These are phyloP conservation scores for Xylaria intraflava DNA, from an alignment of 495 filamentous ascomycete species.

Conservation along the genomic window DNA sequence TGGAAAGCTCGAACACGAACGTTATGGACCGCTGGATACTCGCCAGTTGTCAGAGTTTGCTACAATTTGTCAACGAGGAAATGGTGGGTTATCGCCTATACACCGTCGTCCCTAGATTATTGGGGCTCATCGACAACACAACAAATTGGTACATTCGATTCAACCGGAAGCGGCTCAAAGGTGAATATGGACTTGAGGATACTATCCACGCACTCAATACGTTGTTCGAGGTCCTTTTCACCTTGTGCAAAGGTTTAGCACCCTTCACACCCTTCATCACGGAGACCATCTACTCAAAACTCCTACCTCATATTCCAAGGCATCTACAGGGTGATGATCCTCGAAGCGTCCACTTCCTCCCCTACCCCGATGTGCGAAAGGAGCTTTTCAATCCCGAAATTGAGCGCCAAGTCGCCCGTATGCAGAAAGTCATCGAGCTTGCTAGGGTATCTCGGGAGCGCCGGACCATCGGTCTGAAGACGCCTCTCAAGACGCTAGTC, in stretches of 20 bases:
- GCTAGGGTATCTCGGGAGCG: conserved; percentile 80
- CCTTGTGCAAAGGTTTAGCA: conserved; percentile 75
- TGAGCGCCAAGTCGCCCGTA: conserved; percentile 77
- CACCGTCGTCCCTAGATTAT: conserved; percentile 85
- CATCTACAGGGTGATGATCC: conserved; percentile 61
- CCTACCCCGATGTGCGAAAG: conserved; percentile 79
- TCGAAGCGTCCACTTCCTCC: conserved; percentile 85
- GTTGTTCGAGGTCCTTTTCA: conserved; percentile 94
- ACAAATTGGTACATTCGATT: conserved; percentile 99
- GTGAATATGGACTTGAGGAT: conserved; percentile 80
- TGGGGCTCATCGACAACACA: conserved; percentile 86
- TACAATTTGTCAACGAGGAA: conserved; percentile 90
- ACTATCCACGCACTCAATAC: conserved; percentile 89
- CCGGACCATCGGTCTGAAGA: conserved; percentile 77
- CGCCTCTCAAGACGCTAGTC: conserved; percentile 79
- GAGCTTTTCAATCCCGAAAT: conserved; percentile 83
- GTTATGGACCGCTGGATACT: conserved; percentile 98
- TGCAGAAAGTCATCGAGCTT: conserved; percentile 94
- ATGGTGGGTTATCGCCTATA: conserved; percentile 88
- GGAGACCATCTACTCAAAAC: conserved; percentile 83
- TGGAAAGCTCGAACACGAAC: conserved; percentile 71
- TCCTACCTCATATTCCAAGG: conserved; percentile 58
- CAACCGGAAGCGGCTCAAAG: conserved; percentile 93
- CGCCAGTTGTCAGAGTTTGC: conserved; percentile 84
- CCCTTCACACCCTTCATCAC: conserved; percentile 96